Conservation (phyloP, 345 rosid species). For the Orychophragmus violaceus region DNA sequence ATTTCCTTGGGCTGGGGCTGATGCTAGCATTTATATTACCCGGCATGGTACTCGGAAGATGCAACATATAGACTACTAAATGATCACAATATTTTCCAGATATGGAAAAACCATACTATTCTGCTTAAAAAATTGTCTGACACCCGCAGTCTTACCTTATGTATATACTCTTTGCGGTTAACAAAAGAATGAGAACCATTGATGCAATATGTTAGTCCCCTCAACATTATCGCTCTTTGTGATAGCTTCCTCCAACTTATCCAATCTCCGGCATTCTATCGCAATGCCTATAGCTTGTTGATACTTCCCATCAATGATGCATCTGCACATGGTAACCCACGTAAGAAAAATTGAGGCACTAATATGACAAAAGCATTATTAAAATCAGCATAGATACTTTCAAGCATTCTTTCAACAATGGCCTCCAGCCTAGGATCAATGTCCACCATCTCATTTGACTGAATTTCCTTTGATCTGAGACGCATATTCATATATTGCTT, state of each 20-base stretch:
- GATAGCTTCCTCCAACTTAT: no score
- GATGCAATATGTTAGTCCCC: conserved; percentile 71
- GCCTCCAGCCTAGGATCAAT: conserved; percentile 88
- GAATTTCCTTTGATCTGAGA: conserved; percentile 70
- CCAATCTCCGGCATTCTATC: conserved; percentile 90
- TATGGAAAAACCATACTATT: background rate
- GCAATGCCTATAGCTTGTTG: conserved; percentile 99
- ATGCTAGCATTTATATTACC: background rate
- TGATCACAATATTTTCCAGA: background rate
- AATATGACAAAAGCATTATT: background rate
- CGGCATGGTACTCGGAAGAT: background rate
- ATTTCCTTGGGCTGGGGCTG: no score
- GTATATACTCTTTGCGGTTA: conserved; percentile 84
- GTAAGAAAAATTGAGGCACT: conserved; percentile 19
- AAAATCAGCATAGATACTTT: conserved; percentile 54
- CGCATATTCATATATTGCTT: conserved; percentile 98
- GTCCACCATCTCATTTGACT: conserved; percentile 48
- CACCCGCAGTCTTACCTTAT: conserved; percentile 50
- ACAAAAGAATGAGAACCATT: conserved; percentile 81
- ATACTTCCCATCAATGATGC: conserved; percentile 85
- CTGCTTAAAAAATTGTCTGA: background rate
- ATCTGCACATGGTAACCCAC: conserved; percentile 40
- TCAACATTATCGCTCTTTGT: conserved; percentile 79
- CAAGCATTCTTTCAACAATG: conserved; percentile 96
- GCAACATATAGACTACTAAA: background rate